phyloP scores from a whole-genome alignment of 345 rosid species.

The Arabis alpina region DNA sequence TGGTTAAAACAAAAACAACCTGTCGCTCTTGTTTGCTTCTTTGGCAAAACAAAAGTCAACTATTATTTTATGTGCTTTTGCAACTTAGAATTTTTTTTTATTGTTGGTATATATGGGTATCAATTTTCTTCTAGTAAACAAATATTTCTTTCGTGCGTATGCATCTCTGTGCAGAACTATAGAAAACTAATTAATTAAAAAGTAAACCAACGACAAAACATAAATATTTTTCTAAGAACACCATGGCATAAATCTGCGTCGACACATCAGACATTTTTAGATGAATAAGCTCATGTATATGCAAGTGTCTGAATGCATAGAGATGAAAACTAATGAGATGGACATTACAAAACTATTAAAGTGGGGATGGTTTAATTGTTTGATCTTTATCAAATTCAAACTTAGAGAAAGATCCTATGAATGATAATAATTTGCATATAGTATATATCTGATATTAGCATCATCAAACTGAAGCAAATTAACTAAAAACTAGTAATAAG shows the following conservation, averaged over 20 bases:
- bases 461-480: slow-evolving; percentile 14
- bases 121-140: too few species aligned
- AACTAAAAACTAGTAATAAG: neutral
- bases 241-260: slow-evolving; percentile 14
- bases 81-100: neutral
- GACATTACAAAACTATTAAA: neutral
- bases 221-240: neutral
- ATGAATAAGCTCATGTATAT: slow-evolving; percentile 16
- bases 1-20: slow-evolving; percentile 28
- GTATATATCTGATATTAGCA: neutral
- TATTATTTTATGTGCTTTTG: slow-evolving; percentile 27
- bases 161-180: slow-evolving; percentile 8
- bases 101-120: too few species aligned
- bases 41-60: slow-evolving; percentile 43
- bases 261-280: slow-evolving; percentile 7
- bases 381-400: too few species aligned
- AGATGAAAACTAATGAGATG: neutral
- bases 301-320: slow-evolving; percentile 7
- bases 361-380: neutral
- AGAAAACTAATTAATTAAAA: neutral
- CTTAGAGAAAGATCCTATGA: too few species aligned
- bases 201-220: slow-evolving; percentile 8
- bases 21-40: slow-evolving; percentile 38
- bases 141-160: neutral
- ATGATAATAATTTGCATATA: too few species aligned